Evolutionary conservation across 2,329 filamentous ascomycete genomes (phyloP).

Genomic region (Gliomastix tumulicola): DNA sequence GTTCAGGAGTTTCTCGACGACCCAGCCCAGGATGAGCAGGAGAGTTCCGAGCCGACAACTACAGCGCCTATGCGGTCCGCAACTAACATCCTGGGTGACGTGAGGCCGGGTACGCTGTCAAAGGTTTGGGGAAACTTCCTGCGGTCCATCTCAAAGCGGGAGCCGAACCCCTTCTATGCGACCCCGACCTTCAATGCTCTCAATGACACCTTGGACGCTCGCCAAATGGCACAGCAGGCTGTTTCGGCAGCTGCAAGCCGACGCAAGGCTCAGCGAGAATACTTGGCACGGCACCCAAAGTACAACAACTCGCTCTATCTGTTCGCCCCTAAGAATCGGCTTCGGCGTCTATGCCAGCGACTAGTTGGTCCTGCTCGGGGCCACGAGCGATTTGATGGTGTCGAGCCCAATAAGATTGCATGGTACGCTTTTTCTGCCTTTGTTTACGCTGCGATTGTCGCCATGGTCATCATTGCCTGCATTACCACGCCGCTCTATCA

Average conservation of each 20-base stretch:
- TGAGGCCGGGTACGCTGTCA: slow-evolving; percentile 52
- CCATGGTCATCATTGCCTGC: slow-evolving; percentile 96
- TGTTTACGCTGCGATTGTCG: slow-evolving; percentile 88
- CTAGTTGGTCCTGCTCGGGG: slow-evolving; percentile 90
- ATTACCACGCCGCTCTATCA: slow-evolving; percentile 93
- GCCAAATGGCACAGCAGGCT: slow-evolving; percentile 84
- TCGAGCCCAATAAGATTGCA: slow-evolving; percentile 78
- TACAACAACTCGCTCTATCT: slow-evolving; percentile 93
- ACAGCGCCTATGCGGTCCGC: slow-evolving; percentile 21
- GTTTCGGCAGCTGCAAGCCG: slow-evolving; percentile 76
- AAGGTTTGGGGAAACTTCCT: slow-evolving; percentile 55
- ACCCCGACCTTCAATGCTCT: slow-evolving; percentile 61
- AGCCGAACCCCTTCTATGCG: slow-evolving; percentile 94
- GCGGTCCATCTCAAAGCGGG: slow-evolving; percentile 51
- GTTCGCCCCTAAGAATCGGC: slow-evolving; percentile 69
- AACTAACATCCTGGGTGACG: slow-evolving; percentile 28
- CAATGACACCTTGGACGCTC: slow-evolving; percentile 75
- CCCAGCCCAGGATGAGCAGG: slow-evolving; percentile 19
- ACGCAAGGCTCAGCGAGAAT: slow-evolving; percentile 85
- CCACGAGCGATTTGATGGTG: slow-evolving; percentile 77
- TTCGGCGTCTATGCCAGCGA: slow-evolving; percentile 78
- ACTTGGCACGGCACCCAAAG: slow-evolving; percentile 74
- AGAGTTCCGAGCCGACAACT: slow-evolving; percentile 22
- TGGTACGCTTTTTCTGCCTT: slow-evolving; percentile 95
- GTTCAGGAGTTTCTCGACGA: slow-evolving; percentile 89